Percentiles rank a stretch among this genome's conserved stretches.
These are phyloP conservation scores for Ganoderma lucidum DNA, from an alignment of 1,284 basidiomycete species.

Conservation along the genomic window DNA sequence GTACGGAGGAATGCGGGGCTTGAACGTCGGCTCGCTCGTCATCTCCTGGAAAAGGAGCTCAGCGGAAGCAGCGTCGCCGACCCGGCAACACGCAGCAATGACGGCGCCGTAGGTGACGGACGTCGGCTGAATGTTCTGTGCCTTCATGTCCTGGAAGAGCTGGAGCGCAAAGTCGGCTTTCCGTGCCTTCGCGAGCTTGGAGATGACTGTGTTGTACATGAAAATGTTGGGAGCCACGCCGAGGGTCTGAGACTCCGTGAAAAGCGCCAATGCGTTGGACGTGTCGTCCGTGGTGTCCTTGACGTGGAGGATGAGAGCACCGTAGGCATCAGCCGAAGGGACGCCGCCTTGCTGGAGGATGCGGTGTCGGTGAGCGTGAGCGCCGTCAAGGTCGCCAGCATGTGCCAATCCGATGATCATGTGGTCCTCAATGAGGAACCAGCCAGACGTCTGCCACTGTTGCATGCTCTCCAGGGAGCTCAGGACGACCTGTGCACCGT, in stretches of 20 bases:
- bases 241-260: slow-evolving; percentile 78
- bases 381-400: slow-evolving; percentile 80
- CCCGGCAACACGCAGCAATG: slow-evolving; percentile 93
- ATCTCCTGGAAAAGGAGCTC: slow-evolving; percentile 90
- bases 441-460: slow-evolving; percentile 62
- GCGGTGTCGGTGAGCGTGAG: slow-evolving; percentile 82
- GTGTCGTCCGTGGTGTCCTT: slow-evolving; percentile 96
- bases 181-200: slow-evolving; percentile 90
- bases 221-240: slow-evolving; percentile 84
- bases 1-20: slow-evolving; percentile 90
- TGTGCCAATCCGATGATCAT: slow-evolving; percentile 91
- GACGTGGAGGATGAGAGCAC: slow-evolving; percentile 85
- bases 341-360: slow-evolving; percentile 82
- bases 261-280: slow-evolving; percentile 84
- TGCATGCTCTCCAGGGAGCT: slow-evolving; percentile 54
- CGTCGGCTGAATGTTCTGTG: slow-evolving; percentile 69
- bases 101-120: slow-evolving; percentile 96
- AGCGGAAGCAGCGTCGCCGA: slow-evolving; percentile 89
- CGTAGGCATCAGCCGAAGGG: slow-evolving; percentile 90
- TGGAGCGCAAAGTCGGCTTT: slow-evolving; percentile 90
- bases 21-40: slow-evolving; percentile 78
- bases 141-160: slow-evolving; percentile 88
- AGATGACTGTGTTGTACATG: slow-evolving; percentile 96
- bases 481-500: slow-evolving; percentile 72
- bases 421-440: slow-evolving; percentile 85